These are phyloP conservation scores for Anthoceros angustus DNA, from an alignment of 225 moss, liverwort and hornwort species.

Conservation along the genomic window DNA sequence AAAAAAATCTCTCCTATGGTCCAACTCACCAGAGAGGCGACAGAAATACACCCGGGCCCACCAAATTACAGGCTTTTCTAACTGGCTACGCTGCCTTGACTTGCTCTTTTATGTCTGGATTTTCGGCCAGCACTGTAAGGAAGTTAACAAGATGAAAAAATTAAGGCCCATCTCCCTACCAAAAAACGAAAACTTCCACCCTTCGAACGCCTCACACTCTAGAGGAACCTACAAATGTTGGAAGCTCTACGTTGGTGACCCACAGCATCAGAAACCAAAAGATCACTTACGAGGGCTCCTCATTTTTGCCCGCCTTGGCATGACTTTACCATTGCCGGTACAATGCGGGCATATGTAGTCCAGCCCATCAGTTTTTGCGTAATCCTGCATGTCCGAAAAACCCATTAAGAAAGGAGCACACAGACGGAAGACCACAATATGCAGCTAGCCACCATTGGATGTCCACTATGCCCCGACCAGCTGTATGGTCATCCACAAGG, in stretches of 20 bases:
- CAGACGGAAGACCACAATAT: neutral
- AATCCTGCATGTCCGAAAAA: constrained; percentile 37
- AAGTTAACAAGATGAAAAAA: neutral
- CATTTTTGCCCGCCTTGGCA: constrained; percentile 31
- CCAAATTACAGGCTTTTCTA: neutral
- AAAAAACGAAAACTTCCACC: neutral
- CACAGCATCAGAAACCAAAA: constrained; percentile 4
- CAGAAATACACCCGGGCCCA: neutral
- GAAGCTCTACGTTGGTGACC: neutral
- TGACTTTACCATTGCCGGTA: constrained; percentile 63
- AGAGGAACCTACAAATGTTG: neutral
- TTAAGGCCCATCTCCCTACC: neutral
- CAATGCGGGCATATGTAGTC: constrained; percentile 96
- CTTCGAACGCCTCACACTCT: neutral
- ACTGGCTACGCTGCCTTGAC: neutral
- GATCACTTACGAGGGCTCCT: constrained; percentile 32
- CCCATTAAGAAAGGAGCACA: neutral
- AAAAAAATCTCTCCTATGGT: neutral
- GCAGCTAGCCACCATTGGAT: neutral
- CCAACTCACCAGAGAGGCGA: neutral
- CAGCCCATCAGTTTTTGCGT: constrained; percentile 95
- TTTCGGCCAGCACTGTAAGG: neutral
- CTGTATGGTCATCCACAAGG: neutral
- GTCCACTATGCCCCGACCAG: neutral
- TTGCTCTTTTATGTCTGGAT: neutral